Evolutionary conservation across 2,329 filamentous ascomycete species (phyloP).

Genomic region (Cryphonectria parasitica): DNA sequence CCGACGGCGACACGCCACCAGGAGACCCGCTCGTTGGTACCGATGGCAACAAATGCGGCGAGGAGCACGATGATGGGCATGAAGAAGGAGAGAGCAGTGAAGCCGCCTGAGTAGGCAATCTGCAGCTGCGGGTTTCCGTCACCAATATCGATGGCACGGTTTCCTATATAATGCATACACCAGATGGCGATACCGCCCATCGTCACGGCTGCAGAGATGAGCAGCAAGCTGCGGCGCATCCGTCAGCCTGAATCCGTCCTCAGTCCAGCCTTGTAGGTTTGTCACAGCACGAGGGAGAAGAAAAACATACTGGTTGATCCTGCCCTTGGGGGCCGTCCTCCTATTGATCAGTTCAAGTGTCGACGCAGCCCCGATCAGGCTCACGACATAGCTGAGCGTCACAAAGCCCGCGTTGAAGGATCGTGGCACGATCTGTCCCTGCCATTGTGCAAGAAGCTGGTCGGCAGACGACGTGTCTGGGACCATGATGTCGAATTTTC

Average conservation of each 20-base stretch:
- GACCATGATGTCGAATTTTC: slow-evolving; percentile 16
- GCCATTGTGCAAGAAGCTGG: slow-evolving; percentile 44
- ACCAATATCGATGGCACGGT: slow-evolving; percentile 74
- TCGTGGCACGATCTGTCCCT: slow-evolving; percentile 51
- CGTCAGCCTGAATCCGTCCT: neutral
- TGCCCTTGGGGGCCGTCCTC: slow-evolving; percentile 69
- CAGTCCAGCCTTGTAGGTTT: neutral
- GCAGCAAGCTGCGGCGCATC: slow-evolving; percentile 56
- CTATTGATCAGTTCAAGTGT: slow-evolving; percentile 83
- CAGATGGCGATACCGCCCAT: slow-evolving; percentile 78
- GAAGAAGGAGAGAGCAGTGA: slow-evolving; percentile 78
- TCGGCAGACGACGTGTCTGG: slow-evolving; percentile 4
- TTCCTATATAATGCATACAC: slow-evolving; percentile 84
- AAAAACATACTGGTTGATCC: slow-evolving; percentile 66
- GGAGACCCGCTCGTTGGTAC: slow-evolving; percentile 57
- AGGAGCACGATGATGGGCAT: slow-evolving; percentile 77
- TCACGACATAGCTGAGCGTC: slow-evolving; percentile 75
- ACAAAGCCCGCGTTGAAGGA: slow-evolving; percentile 65
- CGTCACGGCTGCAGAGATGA: slow-evolving; percentile 66
- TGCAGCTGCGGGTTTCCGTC: slow-evolving; percentile 66
- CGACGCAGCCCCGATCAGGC: slow-evolving; percentile 75
- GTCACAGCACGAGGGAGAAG: neutral
- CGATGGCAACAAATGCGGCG: slow-evolving; percentile 72
- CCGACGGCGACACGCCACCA: slow-evolving; percentile 64
- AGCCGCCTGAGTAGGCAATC: slow-evolving; percentile 72